Base-by-base conservation (phyloP, 352 stramenopile genomes). In the Globisporangium splendens region DNA sequence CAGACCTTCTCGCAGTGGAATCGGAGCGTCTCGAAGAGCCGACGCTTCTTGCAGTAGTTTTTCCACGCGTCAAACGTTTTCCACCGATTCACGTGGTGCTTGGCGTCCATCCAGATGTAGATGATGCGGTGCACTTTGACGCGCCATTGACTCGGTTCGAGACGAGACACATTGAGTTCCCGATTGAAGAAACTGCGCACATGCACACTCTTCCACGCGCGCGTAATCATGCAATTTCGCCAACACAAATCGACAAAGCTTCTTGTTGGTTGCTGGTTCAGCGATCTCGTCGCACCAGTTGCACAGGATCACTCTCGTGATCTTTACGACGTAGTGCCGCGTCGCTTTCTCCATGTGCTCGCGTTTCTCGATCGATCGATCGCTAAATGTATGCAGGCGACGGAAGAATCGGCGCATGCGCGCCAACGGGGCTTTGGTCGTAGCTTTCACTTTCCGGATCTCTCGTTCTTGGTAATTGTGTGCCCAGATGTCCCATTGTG, bases 391-490 rank as follows among this genome's bases (percentile, higher is more conserved):
- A 0, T 62, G 63, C 8, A 89, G 57, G 0, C 65, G 55, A 13
- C 64, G 46, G 28, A 89, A 88, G 55, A 63, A 85, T 0, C 83
- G 75, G 15, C 62, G 59, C 54, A 90, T 75, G 39, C 72, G 62
- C 11, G 77, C 72, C 14, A 72, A 54, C 14, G 81, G 81, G 3
- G 77, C 75, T 54, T 77, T 75, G 0, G 81, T 72, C 1, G 67
- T 65, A 3, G 79, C 81, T 50, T 88, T 90, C 15, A 93, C 69
- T 38, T 74, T 72, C 14, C 83, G 81, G n/a, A 93, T 69, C 56
- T 91, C 77, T 1, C 82, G 79, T 46, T 89, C 81, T 35, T 89
- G 81, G 63, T 91, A 88, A 48, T 88, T 87, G 63, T 86, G 71
- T 20, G 88, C 54, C 79, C 81, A 91, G 5, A 87, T 65, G 49